phyloP scores from a whole-genome alignment of 345 rosid genomes.

The Eucalyptus shirleyi region DNA sequence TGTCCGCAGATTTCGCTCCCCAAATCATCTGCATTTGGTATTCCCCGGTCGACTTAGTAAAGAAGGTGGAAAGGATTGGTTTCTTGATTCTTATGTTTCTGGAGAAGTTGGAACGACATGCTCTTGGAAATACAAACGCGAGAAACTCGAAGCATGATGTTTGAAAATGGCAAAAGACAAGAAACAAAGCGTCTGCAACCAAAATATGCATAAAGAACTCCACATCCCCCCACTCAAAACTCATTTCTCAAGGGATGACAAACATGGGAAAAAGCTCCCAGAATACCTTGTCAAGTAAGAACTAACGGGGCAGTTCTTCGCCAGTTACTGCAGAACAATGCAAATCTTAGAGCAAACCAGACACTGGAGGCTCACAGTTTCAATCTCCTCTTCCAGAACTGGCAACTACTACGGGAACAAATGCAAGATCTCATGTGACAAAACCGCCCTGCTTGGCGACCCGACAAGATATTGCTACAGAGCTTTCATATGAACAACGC shows the following conservation, averaged over 20 bases:
- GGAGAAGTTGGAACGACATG: background rate
- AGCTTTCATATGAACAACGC: background rate
- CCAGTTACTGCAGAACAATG: background rate
- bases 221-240: background rate
- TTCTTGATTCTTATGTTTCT: background rate
- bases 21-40: background rate
- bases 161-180: background rate
- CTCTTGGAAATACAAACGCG: background rate
- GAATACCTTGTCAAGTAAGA: background rate
- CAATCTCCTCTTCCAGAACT: background rate
- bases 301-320: background rate
- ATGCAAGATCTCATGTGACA: background rate
- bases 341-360: background rate
- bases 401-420: background rate
- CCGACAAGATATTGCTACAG: background rate
- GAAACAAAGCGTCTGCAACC: background rate
- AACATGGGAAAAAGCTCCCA: background rate
- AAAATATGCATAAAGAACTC: background rate
- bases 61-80: background rate
- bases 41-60: background rate
- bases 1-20: background rate
- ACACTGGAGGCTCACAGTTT: background rate
- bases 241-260: background rate
- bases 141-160: background rate
- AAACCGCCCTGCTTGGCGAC: background rate